Conservation (phyloP, 345 rosid genomes). For the rapeseed (Brassica napus) region DNA sequence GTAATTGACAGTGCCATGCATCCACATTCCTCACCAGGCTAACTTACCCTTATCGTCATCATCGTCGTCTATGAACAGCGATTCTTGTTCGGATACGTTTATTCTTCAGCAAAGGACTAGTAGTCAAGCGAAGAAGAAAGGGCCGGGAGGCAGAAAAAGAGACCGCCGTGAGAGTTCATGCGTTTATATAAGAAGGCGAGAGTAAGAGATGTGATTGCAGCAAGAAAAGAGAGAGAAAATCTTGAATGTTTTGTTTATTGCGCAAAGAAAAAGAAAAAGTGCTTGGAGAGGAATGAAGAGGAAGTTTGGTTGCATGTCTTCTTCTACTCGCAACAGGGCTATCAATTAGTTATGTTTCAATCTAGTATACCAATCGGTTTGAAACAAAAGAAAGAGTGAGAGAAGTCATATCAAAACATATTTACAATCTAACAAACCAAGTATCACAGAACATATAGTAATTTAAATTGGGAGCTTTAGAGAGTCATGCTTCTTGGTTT, state of each 20-base stretch:
- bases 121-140: background rate
- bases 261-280: conserved; percentile 43
- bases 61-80: background rate
- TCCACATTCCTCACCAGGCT: background rate
- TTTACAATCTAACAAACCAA: conserved; percentile 27
- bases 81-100: background rate
- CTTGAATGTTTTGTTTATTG: conserved; percentile 20
- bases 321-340: background rate
- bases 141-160: background rate
- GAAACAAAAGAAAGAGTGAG: background rate
- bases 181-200: background rate
- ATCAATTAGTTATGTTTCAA: background rate
- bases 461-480: conserved; percentile 26
- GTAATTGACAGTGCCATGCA: background rate
- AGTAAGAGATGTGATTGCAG: conserved; percentile 16
- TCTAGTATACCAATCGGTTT: background rate
- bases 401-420: background rate
- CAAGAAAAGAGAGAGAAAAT: conserved; percentile 25
- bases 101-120: background rate
- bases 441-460: background rate
- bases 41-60: background rate
- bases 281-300: conserved; percentile 72
- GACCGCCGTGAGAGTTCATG: background rate
- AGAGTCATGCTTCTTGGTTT: conserved; percentile 13
- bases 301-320: conserved; percentile 44